Conservation (phyloP, 2,329 filamentous ascomycete species). For the Botrytis paeoniae region DNA sequence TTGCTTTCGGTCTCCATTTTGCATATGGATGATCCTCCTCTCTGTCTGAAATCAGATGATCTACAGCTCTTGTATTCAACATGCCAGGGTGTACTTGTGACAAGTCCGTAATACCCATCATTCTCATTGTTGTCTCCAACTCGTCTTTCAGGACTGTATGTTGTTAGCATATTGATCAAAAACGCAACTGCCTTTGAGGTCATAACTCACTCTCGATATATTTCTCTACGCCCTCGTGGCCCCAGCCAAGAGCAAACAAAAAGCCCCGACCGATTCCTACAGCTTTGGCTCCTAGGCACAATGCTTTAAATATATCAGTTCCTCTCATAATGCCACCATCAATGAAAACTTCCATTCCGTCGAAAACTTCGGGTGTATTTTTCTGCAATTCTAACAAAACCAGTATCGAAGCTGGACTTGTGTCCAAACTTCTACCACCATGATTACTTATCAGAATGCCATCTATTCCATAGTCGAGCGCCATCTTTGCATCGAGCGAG, state of each 20-base stretch:
- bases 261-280: constrained; percentile 62
- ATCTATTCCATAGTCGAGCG: constrained; percentile 58
- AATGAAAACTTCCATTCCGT: constrained; percentile 58
- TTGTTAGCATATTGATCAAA: constrained; percentile 15
- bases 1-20: constrained; percentile 36
- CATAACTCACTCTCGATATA: constrained; percentile 50
- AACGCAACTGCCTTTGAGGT: not conserved
- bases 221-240: constrained; percentile 54
- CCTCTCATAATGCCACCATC: constrained; percentile 65
- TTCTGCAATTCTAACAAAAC: constrained; percentile 61
- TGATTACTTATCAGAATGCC: constrained; percentile 71
- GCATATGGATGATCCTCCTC: constrained; percentile 47
- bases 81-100: constrained; percentile 59
- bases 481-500: constrained; percentile 58
- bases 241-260: constrained; percentile 59
- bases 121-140: constrained; percentile 62
- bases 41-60: constrained; percentile 45
- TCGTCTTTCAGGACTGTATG: constrained; percentile 54
- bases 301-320: constrained; percentile 64
- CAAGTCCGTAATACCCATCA: constrained; percentile 61
- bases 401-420: constrained; percentile 52
- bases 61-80: constrained; percentile 53
- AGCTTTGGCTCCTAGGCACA: constrained; percentile 62
- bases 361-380: constrained; percentile 58
- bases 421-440: constrained; percentile 57